Evolutionary conservation across 106 monocot species (phyloP), one percentile per base, ranked within the genome.

Genomic region (Platanthera zijinensis): DNA sequence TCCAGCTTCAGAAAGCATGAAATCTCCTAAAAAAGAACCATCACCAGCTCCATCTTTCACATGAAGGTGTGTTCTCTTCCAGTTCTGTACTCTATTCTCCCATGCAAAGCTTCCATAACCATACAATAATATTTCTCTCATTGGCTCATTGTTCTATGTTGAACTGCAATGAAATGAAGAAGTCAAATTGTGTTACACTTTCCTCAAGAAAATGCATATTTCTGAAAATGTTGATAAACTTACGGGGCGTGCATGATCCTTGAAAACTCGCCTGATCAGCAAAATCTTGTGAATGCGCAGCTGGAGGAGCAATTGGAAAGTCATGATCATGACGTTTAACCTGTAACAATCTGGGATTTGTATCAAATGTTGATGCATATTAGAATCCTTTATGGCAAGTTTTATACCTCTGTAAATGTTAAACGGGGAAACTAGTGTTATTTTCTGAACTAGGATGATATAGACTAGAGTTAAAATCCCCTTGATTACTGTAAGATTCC

Each of bases 61-160:
- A 80, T 77, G 19, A 46, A 50, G 15, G 66, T 74, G 50, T 9
- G 39, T 85, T 67, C 48, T 72, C 15, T 69, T 77, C 77, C 77
- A 77, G 7, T 48, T 66, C 25, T 81, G 77, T n/a, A 70, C 39
- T 25, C 64, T 51, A 50, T 57, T 78, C 69, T 85, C 81, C 80
- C 81, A 74, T n/a, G 78, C 84, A 70, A 85, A 32, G 54, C 54
- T 85, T 74, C 84, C 84, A 78, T 85, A 78, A 68, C 84, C 84
- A 66, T 85, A 78, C 52, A 72, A 32, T 49, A 68, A 74, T 30
- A 85, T 48, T 48, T 81, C 81, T 61, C 69, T 74, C 69, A 28
- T 53, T 67, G 74, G 50, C 72, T 74, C 53, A 81, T 68, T 30
- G 78, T 14, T 73, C 77, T 77, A 0, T 57, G 53, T 51, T 77